Percentiles rank a stretch among this genome's conserved stretches.
Evolutionary conservation across 2,329 filamentous ascomycete species (phyloP).

Genomic region (Cercospora brassicicola): DNA sequence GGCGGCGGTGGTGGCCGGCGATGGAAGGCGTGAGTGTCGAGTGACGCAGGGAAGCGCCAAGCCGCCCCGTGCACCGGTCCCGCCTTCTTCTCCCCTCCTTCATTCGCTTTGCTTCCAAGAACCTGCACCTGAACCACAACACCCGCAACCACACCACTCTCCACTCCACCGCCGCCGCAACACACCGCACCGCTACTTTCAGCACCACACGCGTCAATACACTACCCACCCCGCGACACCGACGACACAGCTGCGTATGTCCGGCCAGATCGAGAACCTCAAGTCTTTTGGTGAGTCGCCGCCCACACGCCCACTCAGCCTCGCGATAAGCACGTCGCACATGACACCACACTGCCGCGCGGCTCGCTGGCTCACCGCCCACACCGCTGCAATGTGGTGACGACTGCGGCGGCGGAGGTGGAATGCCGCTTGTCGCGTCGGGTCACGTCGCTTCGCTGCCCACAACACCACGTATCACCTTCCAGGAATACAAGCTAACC

Average conservation of each 20-base stretch:
- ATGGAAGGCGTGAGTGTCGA: background rate
- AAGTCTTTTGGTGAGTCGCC: constrained; percentile 30
- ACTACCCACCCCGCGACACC: constrained; percentile 11
- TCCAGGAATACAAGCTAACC: constrained; percentile 14
- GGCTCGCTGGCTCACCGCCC: background rate
- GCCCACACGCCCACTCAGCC: constrained; percentile 15
- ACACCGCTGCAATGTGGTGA: background rate
- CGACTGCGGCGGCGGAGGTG: background rate
- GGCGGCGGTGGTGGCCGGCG: background rate
- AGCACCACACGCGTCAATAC: background rate
- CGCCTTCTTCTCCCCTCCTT: constrained; percentile 2
- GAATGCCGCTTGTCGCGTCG: background rate
- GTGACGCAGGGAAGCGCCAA: constrained; percentile 1
- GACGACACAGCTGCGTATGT: constrained; percentile 26
- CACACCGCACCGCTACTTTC: constrained; percentile 9
- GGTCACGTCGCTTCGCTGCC: background rate
- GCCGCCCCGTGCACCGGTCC: background rate
- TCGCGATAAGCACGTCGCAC: constrained; percentile 24
- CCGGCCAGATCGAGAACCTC: constrained; percentile 31
- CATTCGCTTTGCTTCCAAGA: background rate
- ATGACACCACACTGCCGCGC: constrained; percentile 2
- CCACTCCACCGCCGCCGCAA: constrained; percentile 14
- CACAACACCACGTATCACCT: background rate
- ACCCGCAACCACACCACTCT: constrained; percentile 6
- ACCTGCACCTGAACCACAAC: constrained; percentile 5